phyloP scores from a whole-genome alignment of 192 early-diverging fungal genomes.

The Geranomyces michiganensis region DNA sequence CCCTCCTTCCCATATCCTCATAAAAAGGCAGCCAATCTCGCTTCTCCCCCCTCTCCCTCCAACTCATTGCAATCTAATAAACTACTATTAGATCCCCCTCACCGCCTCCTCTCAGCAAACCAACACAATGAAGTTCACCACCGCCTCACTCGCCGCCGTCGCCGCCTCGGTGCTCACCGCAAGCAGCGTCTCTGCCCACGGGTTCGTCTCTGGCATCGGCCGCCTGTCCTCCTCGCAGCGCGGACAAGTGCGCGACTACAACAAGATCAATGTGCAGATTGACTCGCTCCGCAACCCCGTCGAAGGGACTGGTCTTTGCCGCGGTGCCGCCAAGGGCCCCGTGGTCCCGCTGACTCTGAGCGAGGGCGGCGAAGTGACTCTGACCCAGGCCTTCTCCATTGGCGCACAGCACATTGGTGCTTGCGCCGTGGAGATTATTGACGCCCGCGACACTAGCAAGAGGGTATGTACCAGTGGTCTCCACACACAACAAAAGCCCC shows the following conservation, averaged over 20 bases:
- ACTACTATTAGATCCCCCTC: not conserved
- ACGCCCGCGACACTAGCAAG: conserved; percentile 27
- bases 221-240: conserved; percentile 1
- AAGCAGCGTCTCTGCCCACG: conserved; percentile 36
- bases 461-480: too few relatives aligned
- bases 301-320: conserved; percentile 11
- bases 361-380: conserved; percentile 31
- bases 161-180: conserved; percentile 4
- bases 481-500: too few relatives aligned
- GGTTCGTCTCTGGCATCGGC: conserved; percentile 33
- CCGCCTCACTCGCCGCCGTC: not conserved
- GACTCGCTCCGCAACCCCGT: conserved; percentile 28
- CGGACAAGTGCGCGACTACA: conserved; percentile 29
- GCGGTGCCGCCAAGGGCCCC: conserved; percentile 17
- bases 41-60: too few relatives aligned
- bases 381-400: conserved; percentile 39
- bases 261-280: conserved; percentile 31
- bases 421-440: conserved; percentile 40
- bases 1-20: too few relatives aligned
- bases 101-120: not conserved
- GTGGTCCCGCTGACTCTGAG: conserved; percentile 20
- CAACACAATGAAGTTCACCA: not conserved
- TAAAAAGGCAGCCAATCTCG: too few relatives aligned
- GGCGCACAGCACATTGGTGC: conserved; percentile 45
- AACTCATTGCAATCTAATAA: too few relatives aligned